A percentile compares a stretch with the other conserved stretches of the same genome.
Conservation (phyloP, 805 yeast species). For the Zygoascus ofunaensis region DNA sequence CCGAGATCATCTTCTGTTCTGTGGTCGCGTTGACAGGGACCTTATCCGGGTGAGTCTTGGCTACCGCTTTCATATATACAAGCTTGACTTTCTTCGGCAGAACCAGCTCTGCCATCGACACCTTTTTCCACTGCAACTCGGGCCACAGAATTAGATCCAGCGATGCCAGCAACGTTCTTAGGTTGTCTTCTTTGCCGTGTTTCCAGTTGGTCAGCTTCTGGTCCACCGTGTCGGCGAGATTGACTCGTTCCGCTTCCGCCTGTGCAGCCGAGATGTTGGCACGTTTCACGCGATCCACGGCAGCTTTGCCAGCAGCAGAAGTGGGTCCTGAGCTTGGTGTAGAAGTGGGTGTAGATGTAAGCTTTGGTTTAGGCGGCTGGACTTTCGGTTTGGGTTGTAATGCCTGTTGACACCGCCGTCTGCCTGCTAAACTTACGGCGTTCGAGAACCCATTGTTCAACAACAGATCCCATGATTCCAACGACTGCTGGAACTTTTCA, state of each 20-base stretch:
- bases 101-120: constrained; percentile 66
- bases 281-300: constrained; percentile 43
- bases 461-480: constrained; percentile 49
- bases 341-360: constrained; percentile 7
- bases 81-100: constrained; percentile 84
- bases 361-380: constrained; percentile 12
- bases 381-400: constrained; percentile 32
- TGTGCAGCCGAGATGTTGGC: constrained; percentile 38
- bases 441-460: constrained; percentile 61
- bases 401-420: constrained; percentile 61
- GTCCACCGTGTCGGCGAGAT: constrained; percentile 55
- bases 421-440: constrained; percentile 65
- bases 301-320: constrained; percentile 33
- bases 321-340: constrained; percentile 15
- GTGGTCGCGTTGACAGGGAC: constrained; percentile 46
- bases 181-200: constrained; percentile 65
- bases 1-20: constrained; percentile 76
- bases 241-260: constrained; percentile 49
- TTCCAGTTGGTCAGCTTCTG: constrained; percentile 53
- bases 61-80: constrained; percentile 70
- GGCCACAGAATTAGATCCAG: constrained; percentile 63
- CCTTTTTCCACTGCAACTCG: constrained; percentile 54
- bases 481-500: constrained; percentile 61
- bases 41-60: constrained; percentile 80
- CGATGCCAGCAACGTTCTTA: constrained; percentile 66